Conservation (phyloP, 2,329 filamentous ascomycete species). For the Xylaria sp. region DNA sequence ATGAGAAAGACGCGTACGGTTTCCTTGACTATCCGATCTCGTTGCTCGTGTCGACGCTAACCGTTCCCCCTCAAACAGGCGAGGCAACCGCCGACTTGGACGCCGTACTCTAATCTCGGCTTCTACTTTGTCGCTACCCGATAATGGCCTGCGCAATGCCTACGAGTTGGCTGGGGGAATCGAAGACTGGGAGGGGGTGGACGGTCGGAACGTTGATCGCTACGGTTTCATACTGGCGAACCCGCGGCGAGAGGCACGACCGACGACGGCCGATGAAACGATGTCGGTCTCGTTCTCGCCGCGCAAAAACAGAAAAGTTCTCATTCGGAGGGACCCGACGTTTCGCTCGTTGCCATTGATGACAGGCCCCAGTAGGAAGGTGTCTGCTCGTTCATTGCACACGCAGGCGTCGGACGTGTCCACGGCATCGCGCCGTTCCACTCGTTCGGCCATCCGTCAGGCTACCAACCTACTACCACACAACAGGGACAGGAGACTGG, state of each 20-base stretch:
- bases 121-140: conserved; percentile 43
- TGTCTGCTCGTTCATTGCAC: conserved; percentile 61
- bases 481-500: conserved; percentile 62
- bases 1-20: conserved; percentile 60
- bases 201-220: conserved; percentile 64
- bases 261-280: conserved; percentile 45
- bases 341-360: conserved; percentile 45
- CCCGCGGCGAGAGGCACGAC: conserved; percentile 44
- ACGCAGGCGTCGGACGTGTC: conserved; percentile 59
- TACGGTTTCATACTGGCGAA: conserved; percentile 66
- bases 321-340: conserved; percentile 45
- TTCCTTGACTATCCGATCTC: conserved; percentile 48
- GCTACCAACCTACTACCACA: conserved; percentile 63
- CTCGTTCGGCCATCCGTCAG: conserved; percentile 58
- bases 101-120: conserved; percentile 35
- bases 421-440: conserved; percentile 54
- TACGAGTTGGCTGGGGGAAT: conserved; percentile 60
- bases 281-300: conserved; percentile 48
- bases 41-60: conserved; percentile 33
- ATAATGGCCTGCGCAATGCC: conserved; percentile 42
- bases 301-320: conserved; percentile 48
- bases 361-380: conserved; percentile 54
- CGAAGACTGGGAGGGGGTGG: conserved; percentile 69
- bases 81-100: conserved; percentile 35
- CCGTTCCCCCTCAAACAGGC: conserved; percentile 33